Evolutionary conservation across 805 yeast genomes (phyloP), one percentile per base, ranked within the genome.

Genomic region (Priceomyces medius): DNA sequence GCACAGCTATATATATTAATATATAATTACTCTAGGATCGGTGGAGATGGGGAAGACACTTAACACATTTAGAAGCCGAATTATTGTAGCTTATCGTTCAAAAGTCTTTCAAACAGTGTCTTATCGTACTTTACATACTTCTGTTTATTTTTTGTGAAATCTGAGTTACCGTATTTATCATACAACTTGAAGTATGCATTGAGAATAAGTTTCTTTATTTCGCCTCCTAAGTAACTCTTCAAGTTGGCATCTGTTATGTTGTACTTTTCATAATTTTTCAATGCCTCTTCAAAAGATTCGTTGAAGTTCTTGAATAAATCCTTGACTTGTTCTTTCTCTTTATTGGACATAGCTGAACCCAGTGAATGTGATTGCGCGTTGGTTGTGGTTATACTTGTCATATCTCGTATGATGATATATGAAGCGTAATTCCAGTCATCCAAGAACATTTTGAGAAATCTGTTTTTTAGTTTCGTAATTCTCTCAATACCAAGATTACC

Each of bases 181-280:
- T 87, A 83, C 58, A 91, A 85, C 54, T 93, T 80, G 55, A 83
- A 81, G 64, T 91, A 91, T 41, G 91, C 77, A 10, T 96, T 96
- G 44, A 81, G 73, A 38, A 93, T 82, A 50, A 88, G 79, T 48
- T 68, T 70, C 26, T 81, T 81, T 54, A 85, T 83, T 53, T 91
- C 97, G 41, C 79, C 77, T 12, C 79, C 73, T 50, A 93, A 65
- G 41, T 74, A 77, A 43, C 76, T 73, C 46, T 81, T 80, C 59
- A 91, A 71, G 31, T 74, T 74, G 3, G 79, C 73, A 56, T 88
- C 95, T 7, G 81, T 77, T 35, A 88, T 73, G 43, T 76, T 77
- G 58, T 80, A 83, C 37, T 73, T 72, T 52, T 80, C 82, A 56
- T 85, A 86, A 42, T 76, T 80, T 21, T 73, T 74, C 18, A 84